phyloP scores from a whole-genome alignment of 2,329 filamentous ascomycete genomes.

The Calonectria montana region DNA sequence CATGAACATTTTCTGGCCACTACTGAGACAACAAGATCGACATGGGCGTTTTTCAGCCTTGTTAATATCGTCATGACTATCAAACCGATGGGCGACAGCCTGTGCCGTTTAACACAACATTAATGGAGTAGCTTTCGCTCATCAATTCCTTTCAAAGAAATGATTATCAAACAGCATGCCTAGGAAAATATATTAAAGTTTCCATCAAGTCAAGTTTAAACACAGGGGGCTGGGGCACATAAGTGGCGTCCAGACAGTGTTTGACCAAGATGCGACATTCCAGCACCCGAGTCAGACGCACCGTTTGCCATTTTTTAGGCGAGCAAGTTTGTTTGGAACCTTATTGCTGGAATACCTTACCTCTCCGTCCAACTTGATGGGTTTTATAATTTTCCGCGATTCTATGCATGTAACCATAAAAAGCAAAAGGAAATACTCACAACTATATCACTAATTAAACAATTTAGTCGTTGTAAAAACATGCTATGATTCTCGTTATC shows the following conservation, averaged over 20 bases:
- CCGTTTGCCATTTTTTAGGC: not conserved
- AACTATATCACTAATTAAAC: too few species aligned
- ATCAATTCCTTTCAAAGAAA: not conserved
- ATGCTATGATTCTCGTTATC: too few species aligned
- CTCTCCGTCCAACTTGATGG: not conserved
- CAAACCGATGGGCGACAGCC: too few species aligned
- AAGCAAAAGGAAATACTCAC: too few species aligned
- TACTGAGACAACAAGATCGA: too few species aligned
- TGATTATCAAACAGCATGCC: too few species aligned
- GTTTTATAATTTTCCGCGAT: not conserved
- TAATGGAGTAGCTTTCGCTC: not conserved
- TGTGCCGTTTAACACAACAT: not conserved
- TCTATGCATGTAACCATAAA: too few species aligned
- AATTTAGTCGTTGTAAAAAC: too few species aligned
- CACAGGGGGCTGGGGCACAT: too few species aligned
- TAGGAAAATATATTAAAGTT: not conserved
- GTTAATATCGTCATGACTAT: too few species aligned
- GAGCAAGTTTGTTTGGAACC: not conserved
- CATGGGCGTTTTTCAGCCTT: too few species aligned
- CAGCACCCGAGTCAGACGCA: not conserved
- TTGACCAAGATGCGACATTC: not conserved
- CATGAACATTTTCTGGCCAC: too few species aligned
- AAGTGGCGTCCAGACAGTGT: not conserved
- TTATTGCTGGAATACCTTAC: not conserved
- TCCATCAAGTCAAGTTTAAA: not conserved